Percentiles rank a stretch among this genome's conserved stretches.
These are phyloP conservation scores for Calonectria multiphialidica DNA, from an alignment of 2,329 filamentous ascomycete species.

Conservation along the genomic window DNA sequence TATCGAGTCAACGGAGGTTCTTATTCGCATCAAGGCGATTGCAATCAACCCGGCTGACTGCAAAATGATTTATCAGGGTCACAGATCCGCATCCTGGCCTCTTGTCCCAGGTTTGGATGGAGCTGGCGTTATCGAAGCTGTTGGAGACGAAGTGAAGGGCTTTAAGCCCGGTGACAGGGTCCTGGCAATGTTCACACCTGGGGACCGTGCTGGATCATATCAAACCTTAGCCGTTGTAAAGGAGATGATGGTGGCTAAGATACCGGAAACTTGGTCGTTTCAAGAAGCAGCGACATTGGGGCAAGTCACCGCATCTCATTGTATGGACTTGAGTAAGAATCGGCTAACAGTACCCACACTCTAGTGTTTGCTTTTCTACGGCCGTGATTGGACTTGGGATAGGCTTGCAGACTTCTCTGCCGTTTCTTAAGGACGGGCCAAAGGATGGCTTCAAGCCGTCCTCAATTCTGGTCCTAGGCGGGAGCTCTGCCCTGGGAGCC, in stretches of 20 bases:
- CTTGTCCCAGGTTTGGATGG: not conserved
- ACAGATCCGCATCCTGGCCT: conserved; percentile 3
- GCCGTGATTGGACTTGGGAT: not conserved
- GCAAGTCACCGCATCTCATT: not conserved
- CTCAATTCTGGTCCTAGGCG: not conserved
- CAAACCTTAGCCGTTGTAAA: conserved; percentile 1
- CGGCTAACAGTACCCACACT: not conserved
- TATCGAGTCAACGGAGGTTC: not conserved
- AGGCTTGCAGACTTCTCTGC: not conserved
- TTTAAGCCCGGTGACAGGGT: not conserved
- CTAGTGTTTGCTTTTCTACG: not conserved
- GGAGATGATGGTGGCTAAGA: not conserved
- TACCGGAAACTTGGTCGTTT: not conserved
- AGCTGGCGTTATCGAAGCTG: not conserved
- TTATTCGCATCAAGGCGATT: not conserved
- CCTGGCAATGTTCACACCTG: not conserved
- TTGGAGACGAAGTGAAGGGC: not conserved
- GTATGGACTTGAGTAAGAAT: no score
- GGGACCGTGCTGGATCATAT: not conserved
- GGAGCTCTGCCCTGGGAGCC: conserved; percentile 8
- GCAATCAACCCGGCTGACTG: conserved; percentile 13
- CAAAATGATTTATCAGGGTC: conserved; percentile 8
- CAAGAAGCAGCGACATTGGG: conserved; percentile 2
- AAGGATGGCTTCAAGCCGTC: not conserved
- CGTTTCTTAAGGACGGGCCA: not conserved